phyloP scores from a whole-genome alignment of 805 yeast species.

The Candida coquimbonensis region DNA sequence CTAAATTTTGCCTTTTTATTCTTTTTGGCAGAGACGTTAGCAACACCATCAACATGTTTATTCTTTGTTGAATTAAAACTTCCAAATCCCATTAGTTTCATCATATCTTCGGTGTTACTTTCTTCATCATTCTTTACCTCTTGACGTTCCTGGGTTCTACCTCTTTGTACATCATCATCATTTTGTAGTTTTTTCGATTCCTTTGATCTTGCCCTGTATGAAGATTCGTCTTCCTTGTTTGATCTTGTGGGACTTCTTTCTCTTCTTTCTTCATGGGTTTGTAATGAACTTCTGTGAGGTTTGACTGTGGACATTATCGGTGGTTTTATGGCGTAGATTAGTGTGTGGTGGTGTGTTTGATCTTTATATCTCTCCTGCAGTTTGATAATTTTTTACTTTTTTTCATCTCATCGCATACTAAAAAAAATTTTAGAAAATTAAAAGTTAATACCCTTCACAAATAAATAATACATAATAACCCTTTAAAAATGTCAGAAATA shows the following conservation, averaged over 20 bases:
- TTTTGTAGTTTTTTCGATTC: constrained; percentile 3
- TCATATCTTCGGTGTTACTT: constrained; percentile 23
- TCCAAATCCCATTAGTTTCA: constrained; percentile 50
- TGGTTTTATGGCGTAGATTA: too few relatives aligned
- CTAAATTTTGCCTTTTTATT: constrained; percentile 40
- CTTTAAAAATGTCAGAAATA: constrained; percentile 8
- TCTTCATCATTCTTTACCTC: constrained; percentile 2
- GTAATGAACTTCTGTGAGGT: not conserved
- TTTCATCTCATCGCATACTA: not conserved
- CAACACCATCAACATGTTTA: constrained; percentile 45
- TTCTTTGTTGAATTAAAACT: constrained; percentile 51
- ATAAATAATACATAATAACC: not conserved
- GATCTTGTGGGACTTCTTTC: constrained; percentile 2
- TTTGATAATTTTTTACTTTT: too few relatives aligned
- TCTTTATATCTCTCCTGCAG: too few relatives aligned
- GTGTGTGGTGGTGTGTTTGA: too few relatives aligned
- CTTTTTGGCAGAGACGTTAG: constrained; percentile 34
- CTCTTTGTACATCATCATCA: constrained; percentile 13
- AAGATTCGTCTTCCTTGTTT: not conserved
- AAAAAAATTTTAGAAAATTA: not conserved
- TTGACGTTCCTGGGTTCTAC: constrained; percentile 17
- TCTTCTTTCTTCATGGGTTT: not conserved
- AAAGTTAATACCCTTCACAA: not conserved
- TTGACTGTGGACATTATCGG: not conserved
- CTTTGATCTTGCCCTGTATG: constrained; percentile 2